Conservation (phyloP, 1,139 yeast genomes). For the Diutina sp. region DNA sequence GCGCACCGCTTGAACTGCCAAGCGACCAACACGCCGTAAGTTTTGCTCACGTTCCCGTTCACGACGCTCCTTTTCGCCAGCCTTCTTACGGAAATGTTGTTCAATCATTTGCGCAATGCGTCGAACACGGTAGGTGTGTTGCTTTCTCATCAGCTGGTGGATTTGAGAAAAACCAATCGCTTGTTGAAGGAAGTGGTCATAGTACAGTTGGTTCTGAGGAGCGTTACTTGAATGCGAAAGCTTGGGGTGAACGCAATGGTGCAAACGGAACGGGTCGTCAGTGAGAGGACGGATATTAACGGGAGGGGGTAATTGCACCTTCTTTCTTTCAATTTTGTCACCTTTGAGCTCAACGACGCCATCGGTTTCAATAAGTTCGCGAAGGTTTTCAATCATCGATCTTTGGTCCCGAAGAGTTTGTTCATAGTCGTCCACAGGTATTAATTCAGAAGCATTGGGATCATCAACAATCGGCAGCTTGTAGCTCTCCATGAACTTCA, state of each 20-base stretch:
- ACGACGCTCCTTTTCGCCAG: constrained; percentile 80
- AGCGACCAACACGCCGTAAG: constrained; percentile 56
- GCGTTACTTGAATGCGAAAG: constrained; percentile 24
- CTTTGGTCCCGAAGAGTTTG: constrained; percentile 20
- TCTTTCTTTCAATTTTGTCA: constrained; percentile 30
- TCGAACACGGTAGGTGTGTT: constrained; percentile 56
- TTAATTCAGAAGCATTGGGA: constrained; percentile 17
- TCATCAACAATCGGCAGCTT: constrained; percentile 31
- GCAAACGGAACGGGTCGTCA: constrained; percentile 28
- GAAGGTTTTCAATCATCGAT: constrained; percentile 14
- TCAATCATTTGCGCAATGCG: constrained; percentile 77
- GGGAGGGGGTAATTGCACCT: constrained; percentile 24
- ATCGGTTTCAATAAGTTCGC: constrained; percentile 21
- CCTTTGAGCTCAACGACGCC: constrained; percentile 29
- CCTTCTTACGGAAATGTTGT: constrained; percentile 70
- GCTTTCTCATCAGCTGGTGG: constrained; percentile 53
- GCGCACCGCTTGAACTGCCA: constrained; percentile 53
- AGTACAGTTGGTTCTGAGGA: constrained; percentile 31
- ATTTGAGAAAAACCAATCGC: constrained; percentile 63
- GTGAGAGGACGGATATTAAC: constrained; percentile 20
- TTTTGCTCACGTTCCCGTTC: constrained; percentile 59
- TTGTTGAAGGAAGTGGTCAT: constrained; percentile 66
- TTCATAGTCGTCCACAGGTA: constrained; percentile 23
- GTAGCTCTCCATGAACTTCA: constrained; percentile 34
- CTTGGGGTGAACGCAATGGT: constrained; percentile 26